Evolutionary conservation across 352 stramenopile species (phyloP).

Genomic region (Thalassiosira exigua): DNA sequence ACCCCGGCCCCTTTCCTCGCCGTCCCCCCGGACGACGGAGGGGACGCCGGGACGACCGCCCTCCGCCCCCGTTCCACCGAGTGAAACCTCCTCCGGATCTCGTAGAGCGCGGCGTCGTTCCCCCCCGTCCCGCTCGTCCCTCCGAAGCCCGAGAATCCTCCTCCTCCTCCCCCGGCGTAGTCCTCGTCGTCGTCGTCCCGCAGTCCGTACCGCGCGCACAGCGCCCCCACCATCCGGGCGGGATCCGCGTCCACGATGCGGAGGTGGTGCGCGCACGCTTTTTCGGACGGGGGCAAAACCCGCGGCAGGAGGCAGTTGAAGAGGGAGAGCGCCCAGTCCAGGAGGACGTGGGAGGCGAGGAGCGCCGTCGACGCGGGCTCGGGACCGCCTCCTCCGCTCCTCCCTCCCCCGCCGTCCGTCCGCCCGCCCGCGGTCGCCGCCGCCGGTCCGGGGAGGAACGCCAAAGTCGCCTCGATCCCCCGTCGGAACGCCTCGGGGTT

Average conservation of each 20-base stretch:
- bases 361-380: constrained; percentile 9
- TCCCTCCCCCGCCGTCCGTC: background rate
- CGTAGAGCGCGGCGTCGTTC: constrained; percentile 60
- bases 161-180: no score
- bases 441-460: constrained; percentile 14
- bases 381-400: no score
- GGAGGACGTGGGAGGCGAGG: constrained; percentile 62
- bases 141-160: no score
- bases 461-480: constrained; percentile 36
- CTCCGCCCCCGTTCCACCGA: constrained; percentile 70
- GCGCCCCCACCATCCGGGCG: constrained; percentile 48
- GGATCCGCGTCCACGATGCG: constrained; percentile 57
- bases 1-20: constrained; percentile 57
- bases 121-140: constrained; percentile 7
- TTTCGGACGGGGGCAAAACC: constrained; percentile 49
- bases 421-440: background rate
- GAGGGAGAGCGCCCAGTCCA: constrained; percentile 78
- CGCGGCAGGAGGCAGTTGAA: constrained; percentile 65
- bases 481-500: constrained; percentile 41
- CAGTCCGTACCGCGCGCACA: constrained; percentile 68
- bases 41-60: no score
- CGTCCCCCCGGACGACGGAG: constrained; percentile 1
- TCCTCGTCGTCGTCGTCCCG: constrained; percentile 33
- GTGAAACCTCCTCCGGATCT: constrained; percentile 82
- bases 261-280: constrained; percentile 44